These are phyloP conservation scores for Eleusine indica DNA, from an alignment of 176 grass and related monocot genomes.

Conservation along the genomic window DNA sequence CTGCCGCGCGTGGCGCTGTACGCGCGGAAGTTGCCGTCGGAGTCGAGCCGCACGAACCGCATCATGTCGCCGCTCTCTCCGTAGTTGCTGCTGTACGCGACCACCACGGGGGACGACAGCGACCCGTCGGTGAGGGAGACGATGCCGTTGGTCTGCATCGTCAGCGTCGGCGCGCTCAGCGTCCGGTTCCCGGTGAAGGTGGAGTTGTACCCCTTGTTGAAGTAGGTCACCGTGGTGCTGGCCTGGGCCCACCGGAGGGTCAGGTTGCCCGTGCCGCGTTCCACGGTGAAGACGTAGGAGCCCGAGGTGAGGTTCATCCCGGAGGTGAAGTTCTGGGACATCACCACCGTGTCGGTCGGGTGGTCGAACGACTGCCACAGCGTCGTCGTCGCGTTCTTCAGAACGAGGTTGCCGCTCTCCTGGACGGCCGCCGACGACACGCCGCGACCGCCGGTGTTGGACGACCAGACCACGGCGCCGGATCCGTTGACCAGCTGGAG, in stretches of 20 bases:
- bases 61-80: constrained; percentile 74
- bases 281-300: constrained; percentile 57
- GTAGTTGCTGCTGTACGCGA: constrained; percentile 95
- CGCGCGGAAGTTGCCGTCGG: constrained; percentile 87
- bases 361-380: constrained; percentile 81
- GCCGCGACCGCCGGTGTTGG: constrained; percentile 44
- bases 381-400: constrained; percentile 47
- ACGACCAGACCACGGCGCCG: constrained; percentile 68
- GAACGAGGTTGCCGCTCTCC: constrained; percentile 62
- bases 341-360: constrained; percentile 78
- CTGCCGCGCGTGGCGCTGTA: constrained; percentile 64
- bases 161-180: constrained; percentile 60
- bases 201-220: constrained; percentile 83
- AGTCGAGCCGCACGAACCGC: constrained; percentile 75
- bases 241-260: constrained; percentile 52
- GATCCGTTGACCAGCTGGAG: constrained; percentile 78
- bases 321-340: constrained; percentile 63
- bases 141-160: constrained; percentile 82
- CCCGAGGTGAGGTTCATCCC: constrained; percentile 55
- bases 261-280: constrained; percentile 55
- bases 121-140: constrained; percentile 62
- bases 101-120: constrained; percentile 54
- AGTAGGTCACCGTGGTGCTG: constrained; percentile 53
- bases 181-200: constrained; percentile 66
- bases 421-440: constrained; percentile 56